Evolutionary conservation across 441 rosid species (phyloP).

Genomic region (Bruguiera hainesii): DNA sequence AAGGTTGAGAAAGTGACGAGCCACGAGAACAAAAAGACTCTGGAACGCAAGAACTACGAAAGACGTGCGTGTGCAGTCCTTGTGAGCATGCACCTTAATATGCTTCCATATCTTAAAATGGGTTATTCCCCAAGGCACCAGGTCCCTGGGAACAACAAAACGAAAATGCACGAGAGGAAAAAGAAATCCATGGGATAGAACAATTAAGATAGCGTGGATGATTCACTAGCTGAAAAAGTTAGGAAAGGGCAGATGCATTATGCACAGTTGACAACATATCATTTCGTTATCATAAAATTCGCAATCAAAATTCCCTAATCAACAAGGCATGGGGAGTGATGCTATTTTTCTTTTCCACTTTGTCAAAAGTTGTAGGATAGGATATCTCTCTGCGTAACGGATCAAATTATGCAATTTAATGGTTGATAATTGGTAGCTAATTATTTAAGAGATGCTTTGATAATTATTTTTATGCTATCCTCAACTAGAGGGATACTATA

Average conservation of each 20-base stretch:
- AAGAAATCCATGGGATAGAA: not conserved
- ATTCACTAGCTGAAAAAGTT: not conserved
- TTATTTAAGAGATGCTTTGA: not conserved
- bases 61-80: no score
- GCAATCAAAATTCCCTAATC: slow-evolving; percentile 1
- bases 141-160: no score
- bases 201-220: not conserved
- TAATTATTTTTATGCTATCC: slow-evolving; percentile 8
- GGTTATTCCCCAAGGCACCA: no score
- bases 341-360: not conserved
- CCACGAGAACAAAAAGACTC: no score
- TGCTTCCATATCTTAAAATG: no score
- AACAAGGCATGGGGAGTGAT: not conserved
- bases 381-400: not conserved
- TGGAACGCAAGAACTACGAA: no score
- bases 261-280: slow-evolving; percentile 13
- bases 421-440: not conserved
- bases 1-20: no score
- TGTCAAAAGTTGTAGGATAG: not conserved
- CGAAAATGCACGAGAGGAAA: no score
- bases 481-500: slow-evolving; percentile 15
- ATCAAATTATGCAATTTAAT: slow-evolving; percentile 21
- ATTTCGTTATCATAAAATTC: not conserved
- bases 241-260: not conserved
- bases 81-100: no score